phyloP scores from a whole-genome alignment of 225 moss, liverwort and hornwort species.

The Pseudoscleropodium purum region DNA sequence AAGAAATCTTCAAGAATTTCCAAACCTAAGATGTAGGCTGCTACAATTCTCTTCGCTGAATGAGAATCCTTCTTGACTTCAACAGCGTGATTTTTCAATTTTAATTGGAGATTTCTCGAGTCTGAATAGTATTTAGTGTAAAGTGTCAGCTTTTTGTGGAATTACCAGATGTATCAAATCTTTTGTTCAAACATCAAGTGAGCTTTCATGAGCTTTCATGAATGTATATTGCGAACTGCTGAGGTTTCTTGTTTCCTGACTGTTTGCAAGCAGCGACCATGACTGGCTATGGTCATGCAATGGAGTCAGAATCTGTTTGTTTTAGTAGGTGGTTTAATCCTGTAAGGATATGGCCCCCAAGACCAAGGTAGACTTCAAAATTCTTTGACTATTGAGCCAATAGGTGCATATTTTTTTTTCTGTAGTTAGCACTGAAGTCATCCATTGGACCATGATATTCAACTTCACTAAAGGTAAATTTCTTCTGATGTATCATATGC shows the following conservation, averaged over 20 bases:
- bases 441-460: not conserved
- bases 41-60: not conserved
- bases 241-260: not conserved
- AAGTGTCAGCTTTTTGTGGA: slow-evolving; percentile 1
- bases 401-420: too few relatives aligned
- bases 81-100: not conserved
- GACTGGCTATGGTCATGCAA: not conserved
- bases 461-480: not conserved
- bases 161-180: not conserved
- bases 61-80: not conserved
- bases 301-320: not conserved
- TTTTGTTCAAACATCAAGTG: not conserved
- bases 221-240: not conserved
- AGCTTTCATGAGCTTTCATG: not conserved
- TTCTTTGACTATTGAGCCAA: too few relatives aligned
- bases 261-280: not conserved
- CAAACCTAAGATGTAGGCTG: slow-evolving; percentile 2
- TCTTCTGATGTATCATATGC: not conserved
- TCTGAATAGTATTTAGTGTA: not conserved
- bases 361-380: too few relatives aligned
- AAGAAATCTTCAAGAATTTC: slow-evolving; percentile 81
- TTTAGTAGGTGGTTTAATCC: not conserved
- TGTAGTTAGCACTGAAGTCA: too few relatives aligned
- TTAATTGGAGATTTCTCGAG: not conserved
- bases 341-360: too few relatives aligned